Percentiles rank a stretch among this genome's conserved stretches.
These are phyloP conservation scores for Urochloa ruziziensis DNA, from an alignment of 176 grass and related monocot genomes.

Conservation along the genomic window DNA sequence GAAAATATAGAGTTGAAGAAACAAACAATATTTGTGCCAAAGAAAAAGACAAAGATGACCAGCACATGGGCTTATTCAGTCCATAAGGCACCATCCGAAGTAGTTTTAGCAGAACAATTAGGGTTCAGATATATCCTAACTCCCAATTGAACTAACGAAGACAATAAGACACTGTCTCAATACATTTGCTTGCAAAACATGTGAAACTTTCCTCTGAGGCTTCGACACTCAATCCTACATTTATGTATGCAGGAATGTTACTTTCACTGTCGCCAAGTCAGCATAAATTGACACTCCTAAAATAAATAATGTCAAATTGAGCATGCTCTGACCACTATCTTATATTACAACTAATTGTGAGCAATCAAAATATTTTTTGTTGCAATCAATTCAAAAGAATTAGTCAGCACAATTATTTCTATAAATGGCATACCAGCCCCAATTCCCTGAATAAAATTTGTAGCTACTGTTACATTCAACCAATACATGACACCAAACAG, in stretches of 20 bases:
- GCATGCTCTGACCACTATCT: neutral
- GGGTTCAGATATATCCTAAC: neutral
- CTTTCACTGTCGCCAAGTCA: neutral
- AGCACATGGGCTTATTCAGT: neutral
- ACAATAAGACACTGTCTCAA: neutral
- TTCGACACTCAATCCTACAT: neutral
- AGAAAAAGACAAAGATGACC: neutral
- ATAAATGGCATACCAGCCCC: neutral
- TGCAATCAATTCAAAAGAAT: neutral
- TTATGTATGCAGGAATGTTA: neutral
- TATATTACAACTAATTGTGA: neutral
- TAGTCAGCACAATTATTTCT: neutral
- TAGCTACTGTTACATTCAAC: conserved; percentile 4
- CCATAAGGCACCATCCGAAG: neutral
- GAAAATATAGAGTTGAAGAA: neutral
- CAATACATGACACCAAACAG: conserved; percentile 5
- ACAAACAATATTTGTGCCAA: neutral
- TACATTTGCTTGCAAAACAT: conserved; percentile 14
- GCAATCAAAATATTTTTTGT: neutral
- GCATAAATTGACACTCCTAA: conserved; percentile 2
- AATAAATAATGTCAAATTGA: neutral
- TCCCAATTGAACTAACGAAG: neutral
- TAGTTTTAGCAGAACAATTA: conserved; percentile 1
- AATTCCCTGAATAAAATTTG: conserved; percentile 2
- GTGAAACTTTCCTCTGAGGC: neutral